Percentiles rank a stretch among this genome's conserved stretches.
Conservation (phyloP, 23 red algal species). For the Gracilaria domingensis region DNA sequence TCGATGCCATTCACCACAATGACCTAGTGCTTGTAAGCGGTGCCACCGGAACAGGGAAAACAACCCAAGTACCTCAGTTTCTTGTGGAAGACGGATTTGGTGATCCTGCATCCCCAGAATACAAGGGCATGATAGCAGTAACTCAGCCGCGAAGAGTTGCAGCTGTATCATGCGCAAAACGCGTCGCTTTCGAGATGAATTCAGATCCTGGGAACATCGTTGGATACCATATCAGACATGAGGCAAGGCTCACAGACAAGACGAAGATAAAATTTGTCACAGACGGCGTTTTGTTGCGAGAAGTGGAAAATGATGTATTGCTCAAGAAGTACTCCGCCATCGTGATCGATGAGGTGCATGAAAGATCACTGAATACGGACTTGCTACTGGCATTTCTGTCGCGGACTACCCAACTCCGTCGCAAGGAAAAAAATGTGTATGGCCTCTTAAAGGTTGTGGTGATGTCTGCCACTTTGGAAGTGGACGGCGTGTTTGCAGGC, state of each 20-base stretch:
- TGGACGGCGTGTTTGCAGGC: slow-evolving; percentile 48
- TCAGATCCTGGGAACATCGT: slow-evolving; percentile 64
- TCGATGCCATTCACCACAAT: slow-evolving; percentile 75
- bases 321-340: slow-evolving; percentile 76
- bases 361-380: slow-evolving; percentile 88
- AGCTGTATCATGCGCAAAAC: slow-evolving; percentile 78
- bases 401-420: slow-evolving; percentile 59
- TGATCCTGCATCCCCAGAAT: slow-evolving; percentile 24
- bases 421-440: slow-evolving; percentile 4
- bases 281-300: slow-evolving; percentile 87
- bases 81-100: slow-evolving; percentile 87
- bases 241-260: background rate
- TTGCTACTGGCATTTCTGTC: slow-evolving; percentile 83
- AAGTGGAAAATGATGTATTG: slow-evolving; percentile 74
- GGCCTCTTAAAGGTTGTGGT: slow-evolving; percentile 83
- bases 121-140: slow-evolving; percentile 76
- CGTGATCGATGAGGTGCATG: slow-evolving; percentile 96
- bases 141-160: slow-evolving; percentile 96
- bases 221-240: slow-evolving; percentile 86
- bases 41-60: slow-evolving; percentile 93
- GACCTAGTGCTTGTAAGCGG: slow-evolving; percentile 82
- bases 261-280: slow-evolving; percentile 84
- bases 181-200: slow-evolving; percentile 88
- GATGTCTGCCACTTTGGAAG: slow-evolving; percentile 95
- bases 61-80: slow-evolving; percentile 92